Conservation (phyloP, 495 filamentous ascomycete genomes). For the Aspergillus campestris region DNA sequence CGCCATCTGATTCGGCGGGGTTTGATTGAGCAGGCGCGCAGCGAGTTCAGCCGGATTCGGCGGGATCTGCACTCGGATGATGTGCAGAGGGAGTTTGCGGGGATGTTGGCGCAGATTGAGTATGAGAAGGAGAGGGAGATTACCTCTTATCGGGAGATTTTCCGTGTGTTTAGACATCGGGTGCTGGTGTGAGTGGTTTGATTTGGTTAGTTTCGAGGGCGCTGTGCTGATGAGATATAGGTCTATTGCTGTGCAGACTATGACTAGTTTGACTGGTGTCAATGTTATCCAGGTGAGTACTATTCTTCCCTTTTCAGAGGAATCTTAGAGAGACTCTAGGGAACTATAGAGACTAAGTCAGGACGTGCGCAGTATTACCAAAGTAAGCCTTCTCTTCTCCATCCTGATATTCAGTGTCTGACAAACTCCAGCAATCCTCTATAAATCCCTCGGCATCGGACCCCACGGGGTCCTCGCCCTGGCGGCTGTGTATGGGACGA, state of each 20-base stretch:
- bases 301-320: neutral
- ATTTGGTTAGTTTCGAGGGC: too few species aligned
- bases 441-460: conserved; percentile 47
- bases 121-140: conserved; percentile 52
- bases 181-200: conserved; percentile 32
- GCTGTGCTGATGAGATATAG: conserved; percentile 7
- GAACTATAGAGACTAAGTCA: neutral
- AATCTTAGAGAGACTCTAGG: too few species aligned
- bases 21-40: conserved; percentile 40
- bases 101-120: conserved; percentile 51
- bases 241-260: conserved; percentile 51
- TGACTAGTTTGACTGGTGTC: conserved; percentile 49
- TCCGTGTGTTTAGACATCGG: conserved; percentile 41
- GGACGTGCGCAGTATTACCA: conserved; percentile 38
- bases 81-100: conserved; percentile 43
- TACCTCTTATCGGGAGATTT: conserved; percentile 44
- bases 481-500: conserved; percentile 47
- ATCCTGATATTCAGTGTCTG: neutral
- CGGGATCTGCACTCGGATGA: conserved; percentile 40
- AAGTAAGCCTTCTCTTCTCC: conserved; percentile 25
- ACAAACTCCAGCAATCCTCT: conserved; percentile 33
- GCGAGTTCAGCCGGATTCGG: conserved; percentile 42
- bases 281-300: conserved; percentile 45
- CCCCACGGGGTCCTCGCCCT: conserved; percentile 44
- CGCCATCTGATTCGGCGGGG: conserved; percentile 47